A percentile compares a stretch with the other conserved stretches of the same genome.
phyloP scores from a whole-genome alignment of 163 green algal genomes.

The Chlamydomonas reinhardtii region DNA sequence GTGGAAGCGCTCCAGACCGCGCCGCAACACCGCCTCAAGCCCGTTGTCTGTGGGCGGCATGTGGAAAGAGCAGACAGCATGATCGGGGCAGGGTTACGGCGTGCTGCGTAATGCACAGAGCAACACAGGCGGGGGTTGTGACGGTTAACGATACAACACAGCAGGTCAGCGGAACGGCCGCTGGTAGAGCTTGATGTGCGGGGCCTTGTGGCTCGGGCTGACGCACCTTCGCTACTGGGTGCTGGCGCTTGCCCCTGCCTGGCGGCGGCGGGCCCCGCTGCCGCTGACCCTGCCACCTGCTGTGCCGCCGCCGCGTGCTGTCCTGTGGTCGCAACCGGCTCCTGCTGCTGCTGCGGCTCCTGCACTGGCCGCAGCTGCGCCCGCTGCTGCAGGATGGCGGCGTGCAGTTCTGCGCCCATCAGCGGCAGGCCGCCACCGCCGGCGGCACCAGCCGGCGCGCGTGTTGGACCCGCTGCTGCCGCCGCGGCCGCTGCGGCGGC shows the following conservation, averaged over 20 bases:
- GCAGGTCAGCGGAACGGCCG: neutral
- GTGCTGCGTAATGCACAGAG: too few species aligned
- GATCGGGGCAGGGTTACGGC: too few species aligned
- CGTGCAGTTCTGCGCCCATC: conserved; percentile 54
- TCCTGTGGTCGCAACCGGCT: neutral
- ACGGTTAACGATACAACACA: too few species aligned
- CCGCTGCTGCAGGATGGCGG: conserved; percentile 58
- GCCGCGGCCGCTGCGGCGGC: neutral
- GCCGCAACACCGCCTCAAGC: conserved; percentile 60
- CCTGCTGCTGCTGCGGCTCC: neutral
- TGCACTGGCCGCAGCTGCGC: conserved; percentile 60
- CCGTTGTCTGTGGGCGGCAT: neutral
- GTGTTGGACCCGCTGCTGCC: neutral
- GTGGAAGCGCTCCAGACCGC: conserved; percentile 61
- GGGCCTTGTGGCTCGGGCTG: too few species aligned
- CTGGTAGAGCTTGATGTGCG: neutral
- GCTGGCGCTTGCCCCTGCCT: too few species aligned
- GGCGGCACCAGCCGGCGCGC: too few species aligned
- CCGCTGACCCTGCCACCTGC: neutral
- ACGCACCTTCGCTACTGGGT: too few species aligned
- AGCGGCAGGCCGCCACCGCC: conserved; percentile 4
- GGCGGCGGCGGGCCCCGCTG: neutral
- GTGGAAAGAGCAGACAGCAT: too few species aligned
- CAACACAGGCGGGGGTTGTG: too few species aligned
- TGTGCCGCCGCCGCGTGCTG: neutral